Base-by-base conservation (phyloP, 192 early-diverging fungal species). In the Coemansia sp. region DNA sequence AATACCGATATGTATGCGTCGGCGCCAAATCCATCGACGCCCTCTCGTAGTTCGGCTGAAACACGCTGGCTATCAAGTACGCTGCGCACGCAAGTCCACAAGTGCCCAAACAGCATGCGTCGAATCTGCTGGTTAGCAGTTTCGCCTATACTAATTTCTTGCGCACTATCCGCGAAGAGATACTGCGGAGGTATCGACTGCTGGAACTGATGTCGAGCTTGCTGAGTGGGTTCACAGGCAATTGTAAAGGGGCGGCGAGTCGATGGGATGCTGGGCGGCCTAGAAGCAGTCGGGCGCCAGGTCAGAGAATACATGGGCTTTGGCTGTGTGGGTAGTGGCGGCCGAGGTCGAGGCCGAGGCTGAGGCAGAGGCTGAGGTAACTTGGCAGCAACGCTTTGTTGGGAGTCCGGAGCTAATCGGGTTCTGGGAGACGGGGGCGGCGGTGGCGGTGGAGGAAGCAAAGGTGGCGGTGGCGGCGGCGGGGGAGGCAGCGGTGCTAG, bases 21-120 rank as follows among this genome's bases (percentile, higher is more conserved):
- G 15, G 67, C 67, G 37, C 67, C 67, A 36, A 68, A 68, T 14
- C 67, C 67, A 5, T 37, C 58, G n/a, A 60, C 35, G 0, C 67
- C 67, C 9, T 49, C 59, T 14, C 58, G 47, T 5, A 68, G 24
- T 9, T 68, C 59, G 1, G 43, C 67, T 1, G 11, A 37, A 12
- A 31, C 43, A 12, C 29, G n/a, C 6, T 25, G 31, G 22, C 32
- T 11, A 36, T 42, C 37, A 7, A 68, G 47, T 27, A 47, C 59
- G 2, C 29, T 17, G 38, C 59, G 47, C 22, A 68, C 32, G 15
- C 59, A 40, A 25, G 59, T 31, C 58, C 67, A 47, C 17, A 68
- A 25, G 46, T 42, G 47, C 6, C 59, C 59, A 51, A 68, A 38
- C 14, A 68, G n/a, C 47, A 68, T 24, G 29, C 42, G 35, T 10